Evolutionary conservation across 139 green algal species (phyloP).

Genomic region (Tetradesmus obliquus): DNA sequence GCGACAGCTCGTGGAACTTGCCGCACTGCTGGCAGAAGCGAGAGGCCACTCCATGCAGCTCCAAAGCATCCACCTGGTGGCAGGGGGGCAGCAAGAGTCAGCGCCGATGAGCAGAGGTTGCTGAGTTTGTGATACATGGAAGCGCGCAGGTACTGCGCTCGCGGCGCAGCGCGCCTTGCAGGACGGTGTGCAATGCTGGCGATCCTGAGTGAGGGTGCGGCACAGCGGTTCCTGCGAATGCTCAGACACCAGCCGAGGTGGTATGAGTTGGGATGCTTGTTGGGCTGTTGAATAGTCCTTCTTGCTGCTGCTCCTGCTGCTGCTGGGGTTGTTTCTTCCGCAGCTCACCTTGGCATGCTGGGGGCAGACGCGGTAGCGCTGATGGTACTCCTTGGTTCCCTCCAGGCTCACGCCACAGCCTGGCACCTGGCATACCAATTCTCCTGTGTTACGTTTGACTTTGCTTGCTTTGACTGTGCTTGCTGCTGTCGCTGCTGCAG

Average conservation of each 20-base stretch:
- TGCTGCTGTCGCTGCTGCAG: neutral
- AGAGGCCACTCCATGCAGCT: conserved; percentile 52
- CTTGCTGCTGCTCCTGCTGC: neutral
- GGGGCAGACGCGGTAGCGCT: conserved; percentile 77
- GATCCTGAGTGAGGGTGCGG: no score
- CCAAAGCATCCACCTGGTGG: neutral
- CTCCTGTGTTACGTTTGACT: neutral
- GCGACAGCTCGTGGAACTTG: conserved; percentile 81
- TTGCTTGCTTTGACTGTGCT: neutral
- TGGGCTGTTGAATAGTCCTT: no score
- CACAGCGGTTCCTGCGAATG: no score
- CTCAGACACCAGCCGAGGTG: no score
- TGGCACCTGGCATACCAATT: conserved; percentile 59
- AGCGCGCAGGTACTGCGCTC: no score
- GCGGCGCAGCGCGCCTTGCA: no score
- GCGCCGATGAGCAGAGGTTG: no score
- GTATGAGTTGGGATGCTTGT: no score
- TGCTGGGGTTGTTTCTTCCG: neutral
- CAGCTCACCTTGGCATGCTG: conserved; percentile 59
- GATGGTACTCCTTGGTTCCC: conserved; percentile 69
- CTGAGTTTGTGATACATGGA: no score
- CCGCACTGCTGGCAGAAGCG: conserved; percentile 88
- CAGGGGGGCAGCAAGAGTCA: no score
- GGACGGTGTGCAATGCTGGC: no score
- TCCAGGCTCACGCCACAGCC: conserved; percentile 58